Evolutionary conservation across 805 yeast species (phyloP).

Genomic region (Dipodascus geniculatus): DNA sequence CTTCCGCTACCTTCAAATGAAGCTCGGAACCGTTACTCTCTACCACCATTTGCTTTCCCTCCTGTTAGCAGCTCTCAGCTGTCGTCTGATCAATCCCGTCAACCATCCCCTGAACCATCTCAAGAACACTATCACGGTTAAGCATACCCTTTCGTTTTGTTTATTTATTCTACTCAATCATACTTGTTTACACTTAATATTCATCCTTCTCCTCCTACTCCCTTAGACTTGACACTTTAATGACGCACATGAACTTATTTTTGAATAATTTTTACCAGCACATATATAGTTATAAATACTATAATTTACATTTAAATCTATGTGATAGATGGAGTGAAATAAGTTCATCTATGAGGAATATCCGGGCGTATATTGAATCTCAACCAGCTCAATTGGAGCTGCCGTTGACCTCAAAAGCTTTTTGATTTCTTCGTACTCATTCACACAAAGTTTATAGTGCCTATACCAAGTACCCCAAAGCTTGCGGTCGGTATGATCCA

Average conservation of each 20-base stretch:
- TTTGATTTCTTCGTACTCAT: conserved; percentile 17
- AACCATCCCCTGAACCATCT: background rate
- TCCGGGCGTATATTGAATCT: conserved; percentile 11
- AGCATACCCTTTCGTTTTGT: background rate
- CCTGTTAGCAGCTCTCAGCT: background rate
- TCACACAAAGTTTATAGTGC: conserved; percentile 17
- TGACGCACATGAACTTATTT: background rate
- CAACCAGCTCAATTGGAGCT: conserved; percentile 15
- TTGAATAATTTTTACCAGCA: background rate
- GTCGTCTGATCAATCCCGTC: background rate
- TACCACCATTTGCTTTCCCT: conserved; percentile 1
- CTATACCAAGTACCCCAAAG: conserved; percentile 21
- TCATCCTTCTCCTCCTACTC: background rate
- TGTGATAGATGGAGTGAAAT: background rate
- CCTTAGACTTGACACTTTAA: background rate
- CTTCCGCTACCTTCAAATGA: background rate
- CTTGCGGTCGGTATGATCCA: conserved; percentile 13
- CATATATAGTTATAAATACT: background rate
- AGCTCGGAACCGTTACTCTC: background rate
- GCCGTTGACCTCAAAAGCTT: conserved; percentile 13
- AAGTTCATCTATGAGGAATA: background rate
- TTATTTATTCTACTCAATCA: background rate
- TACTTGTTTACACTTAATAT: background rate
- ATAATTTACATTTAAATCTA: background rate
- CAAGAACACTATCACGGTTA: background rate